A percentile compares a stretch with the other conserved stretches of the same genome.
Evolutionary conservation across 1,284 basidiomycete species (phyloP).

Genomic region (Melanopsichium pennsylvanicum): DNA sequence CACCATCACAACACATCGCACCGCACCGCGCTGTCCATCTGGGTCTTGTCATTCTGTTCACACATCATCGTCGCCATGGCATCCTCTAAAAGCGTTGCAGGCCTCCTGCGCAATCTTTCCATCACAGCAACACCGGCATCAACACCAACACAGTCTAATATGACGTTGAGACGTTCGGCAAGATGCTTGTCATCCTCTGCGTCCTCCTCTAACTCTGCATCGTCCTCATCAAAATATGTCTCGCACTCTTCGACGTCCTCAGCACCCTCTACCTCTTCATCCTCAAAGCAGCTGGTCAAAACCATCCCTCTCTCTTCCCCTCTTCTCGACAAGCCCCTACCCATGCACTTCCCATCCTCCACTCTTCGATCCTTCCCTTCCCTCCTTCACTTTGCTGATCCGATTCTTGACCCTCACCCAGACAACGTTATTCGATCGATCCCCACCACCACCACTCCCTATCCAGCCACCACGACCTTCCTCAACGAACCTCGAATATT

Average conservation of each 20-base stretch:
- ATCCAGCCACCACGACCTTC: constrained; percentile 48
- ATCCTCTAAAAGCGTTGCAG: constrained; percentile 18
- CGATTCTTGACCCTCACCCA: constrained; percentile 61
- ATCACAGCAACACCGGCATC: constrained; percentile 11
- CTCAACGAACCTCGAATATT: constrained; percentile 58
- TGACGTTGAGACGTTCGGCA: constrained; percentile 6
- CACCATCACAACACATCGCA: too few relatives aligned
- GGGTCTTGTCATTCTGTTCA: too few relatives aligned
- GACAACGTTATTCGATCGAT: constrained; percentile 36
- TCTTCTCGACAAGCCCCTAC: constrained; percentile 51
- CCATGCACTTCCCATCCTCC: constrained; percentile 40
- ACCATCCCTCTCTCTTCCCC: constrained; percentile 34
- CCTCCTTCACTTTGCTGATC: constrained; percentile 60
- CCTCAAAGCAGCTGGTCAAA: constrained; percentile 6
- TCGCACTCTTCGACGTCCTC: constrained; percentile 11
- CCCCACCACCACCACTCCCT: constrained; percentile 32
- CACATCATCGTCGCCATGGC: constrained; percentile 12
- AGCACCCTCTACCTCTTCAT: not conserved
- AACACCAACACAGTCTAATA: constrained; percentile 8
- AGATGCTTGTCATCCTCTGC: constrained; percentile 18
- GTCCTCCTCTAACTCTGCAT: not conserved
- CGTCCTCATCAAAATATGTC: not conserved
- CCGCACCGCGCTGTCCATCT: too few relatives aligned
- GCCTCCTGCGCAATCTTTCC: constrained; percentile 25
- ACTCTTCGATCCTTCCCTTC: constrained; percentile 54